phyloP scores from a whole-genome alignment of 176 grass and related monocot species.

The Hordeum vulgare region MorexV3_pseudomolecules_assembly NC_058520.1:114079610-114080109 shows the following conservation, averaged over 20 bases:
- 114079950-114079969: slow-evolving; percentile 23
- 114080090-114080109: not conserved
- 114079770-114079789: not conserved
- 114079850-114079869: not conserved
- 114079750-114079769: not conserved
- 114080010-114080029: slow-evolving; percentile 7
- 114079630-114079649: not conserved
- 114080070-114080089: not conserved
- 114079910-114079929: slow-evolving; percentile 2
- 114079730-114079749: not conserved
- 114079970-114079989: slow-evolving; percentile 37
- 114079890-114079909: not conserved
- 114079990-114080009: slow-evolving; percentile 27
- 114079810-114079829: not conserved
- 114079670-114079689: not conserved
- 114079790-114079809: not conserved
- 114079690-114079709: slow-evolving; percentile 5
- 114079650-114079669: not conserved
- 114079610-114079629: not conserved
- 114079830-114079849: not conserved
- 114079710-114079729: not conserved
- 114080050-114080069: not conserved
- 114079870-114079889: not conserved
- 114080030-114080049: not conserved
- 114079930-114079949: not conserved